phyloP scores from a whole-genome alignment of 192 early-diverging fungal species.

The Coemansia sp. region DNA sequence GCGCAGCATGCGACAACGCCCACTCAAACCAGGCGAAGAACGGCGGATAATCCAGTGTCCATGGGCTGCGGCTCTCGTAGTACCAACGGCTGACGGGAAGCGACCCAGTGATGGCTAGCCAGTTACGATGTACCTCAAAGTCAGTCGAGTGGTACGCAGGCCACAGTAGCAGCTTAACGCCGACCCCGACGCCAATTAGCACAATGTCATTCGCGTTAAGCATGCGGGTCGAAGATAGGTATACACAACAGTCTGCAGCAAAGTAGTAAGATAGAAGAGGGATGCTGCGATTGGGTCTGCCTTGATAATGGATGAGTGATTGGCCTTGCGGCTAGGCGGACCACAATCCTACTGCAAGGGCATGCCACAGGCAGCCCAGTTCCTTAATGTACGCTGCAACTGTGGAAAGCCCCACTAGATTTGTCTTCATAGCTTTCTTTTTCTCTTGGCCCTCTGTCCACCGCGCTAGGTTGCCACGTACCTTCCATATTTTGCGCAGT shows the following conservation, averaged over 20 bases:
- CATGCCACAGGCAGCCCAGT: not conserved
- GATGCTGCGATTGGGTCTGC: not conserved
- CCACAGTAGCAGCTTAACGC: conserved; percentile 66
- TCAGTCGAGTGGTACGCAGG: conserved; percentile 89
- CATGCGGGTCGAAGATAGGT: conserved; percentile 5
- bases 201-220: conserved; percentile 21
- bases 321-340: not conserved
- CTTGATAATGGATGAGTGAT: not conserved
- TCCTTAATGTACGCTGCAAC: not conserved
- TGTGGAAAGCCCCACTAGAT: not conserved
- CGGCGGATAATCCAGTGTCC: conserved; percentile 97
- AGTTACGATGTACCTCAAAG: conserved; percentile 98
- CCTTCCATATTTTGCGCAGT: not conserved
- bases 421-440: not conserved
- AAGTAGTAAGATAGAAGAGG: not conserved
- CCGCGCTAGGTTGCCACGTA: not conserved
- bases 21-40: conserved; percentile 98
- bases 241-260: not conserved
- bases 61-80: conserved; percentile 77
- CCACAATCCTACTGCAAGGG: not conserved
- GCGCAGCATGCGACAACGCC: conserved; percentile 59
- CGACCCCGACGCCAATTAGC: conserved; percentile 33
- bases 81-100: conserved; percentile 86
- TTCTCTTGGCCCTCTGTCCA: not conserved
- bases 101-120: conserved; percentile 89